phyloP scores from a whole-genome alignment of 1,284 basidiomycete genomes.

The Sporisorium reilianum region DNA sequence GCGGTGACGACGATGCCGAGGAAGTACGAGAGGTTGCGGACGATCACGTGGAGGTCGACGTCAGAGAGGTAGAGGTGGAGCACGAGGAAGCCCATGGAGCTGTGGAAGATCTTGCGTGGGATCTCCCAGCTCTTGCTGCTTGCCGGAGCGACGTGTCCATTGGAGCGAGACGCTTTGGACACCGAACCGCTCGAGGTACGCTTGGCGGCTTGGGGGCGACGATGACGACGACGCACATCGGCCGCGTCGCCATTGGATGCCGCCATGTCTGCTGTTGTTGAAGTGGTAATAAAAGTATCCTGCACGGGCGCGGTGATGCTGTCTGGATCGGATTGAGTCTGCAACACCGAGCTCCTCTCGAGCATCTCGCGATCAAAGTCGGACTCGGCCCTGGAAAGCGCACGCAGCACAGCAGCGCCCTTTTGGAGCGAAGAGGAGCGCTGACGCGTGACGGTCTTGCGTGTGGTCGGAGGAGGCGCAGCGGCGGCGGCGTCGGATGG shows the following conservation, averaged over 20 bases:
- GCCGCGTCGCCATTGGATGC: conserved; percentile 1
- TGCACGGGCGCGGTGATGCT: conserved; percentile 26
- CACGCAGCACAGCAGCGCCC: conserved; percentile 65
- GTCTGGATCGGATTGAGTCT: conserved; percentile 15
- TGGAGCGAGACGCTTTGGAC: conserved; percentile 14
- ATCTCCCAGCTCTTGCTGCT: conserved; percentile 75
- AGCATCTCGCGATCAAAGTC: conserved; percentile 53
- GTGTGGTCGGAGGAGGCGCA: conserved; percentile 14
- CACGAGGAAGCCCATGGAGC: conserved; percentile 89
- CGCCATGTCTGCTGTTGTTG: not conserved
- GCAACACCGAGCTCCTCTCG: conserved; percentile 14
- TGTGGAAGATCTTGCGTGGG: conserved; percentile 89
- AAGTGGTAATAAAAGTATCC: not conserved
- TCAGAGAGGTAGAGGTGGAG: conserved; percentile 77
- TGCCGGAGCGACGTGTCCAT: conserved; percentile 15
- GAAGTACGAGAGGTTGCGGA: conserved; percentile 77
- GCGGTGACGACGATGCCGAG: conserved; percentile 80
- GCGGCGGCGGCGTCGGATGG: conserved; percentile 6
- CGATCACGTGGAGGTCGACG: conserved; percentile 73
- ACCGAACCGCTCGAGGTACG: conserved; percentile 11
- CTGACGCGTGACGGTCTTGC: conserved; percentile 28
- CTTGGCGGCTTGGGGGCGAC: conserved; percentile 30
- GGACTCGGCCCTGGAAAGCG: conserved; percentile 59
- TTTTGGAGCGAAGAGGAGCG: conserved; percentile 65
- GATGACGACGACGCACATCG: conserved; percentile 23